Percentiles rank a stretch among this genome's conserved stretches.
Conservation (phyloP, 75 land plant genomes). For the Pinus tabuliformis region DNA sequence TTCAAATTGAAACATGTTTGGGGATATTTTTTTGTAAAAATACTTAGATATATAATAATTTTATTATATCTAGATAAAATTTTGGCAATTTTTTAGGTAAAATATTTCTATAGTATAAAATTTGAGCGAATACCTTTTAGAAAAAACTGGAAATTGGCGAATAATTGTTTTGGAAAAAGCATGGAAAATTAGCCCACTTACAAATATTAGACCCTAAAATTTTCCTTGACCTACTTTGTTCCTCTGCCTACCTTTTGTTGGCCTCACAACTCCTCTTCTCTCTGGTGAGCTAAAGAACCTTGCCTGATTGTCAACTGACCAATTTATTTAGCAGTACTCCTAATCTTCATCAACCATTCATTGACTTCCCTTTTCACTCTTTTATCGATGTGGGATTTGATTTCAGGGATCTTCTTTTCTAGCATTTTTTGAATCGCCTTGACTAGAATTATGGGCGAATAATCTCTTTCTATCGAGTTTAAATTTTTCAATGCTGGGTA, state of each 20-base stretch:
- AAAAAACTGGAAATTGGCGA: too few species aligned
- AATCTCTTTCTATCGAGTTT: constrained; percentile 61
- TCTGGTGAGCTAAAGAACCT: constrained; percentile 83
- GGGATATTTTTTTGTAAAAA: too few species aligned
- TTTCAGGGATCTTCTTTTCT: constrained; percentile 65
- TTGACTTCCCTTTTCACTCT: constrained; percentile 71
- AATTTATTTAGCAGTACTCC: constrained; percentile 63
- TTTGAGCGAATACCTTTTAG: too few species aligned
- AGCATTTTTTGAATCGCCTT: constrained; percentile 60
- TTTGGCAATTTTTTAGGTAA: too few species aligned
- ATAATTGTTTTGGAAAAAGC: too few species aligned
- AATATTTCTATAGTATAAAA: too few species aligned
- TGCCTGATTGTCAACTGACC: constrained; percentile 93
- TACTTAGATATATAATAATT: too few species aligned
- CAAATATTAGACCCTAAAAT: too few species aligned
- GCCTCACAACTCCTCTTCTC: constrained; percentile 90
- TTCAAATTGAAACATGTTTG: too few species aligned
- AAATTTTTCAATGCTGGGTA: constrained; percentile 81
- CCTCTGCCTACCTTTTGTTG: constrained; percentile 91
- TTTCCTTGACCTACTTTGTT: too few species aligned
- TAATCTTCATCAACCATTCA: constrained; percentile 94
- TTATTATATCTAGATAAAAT: too few species aligned
- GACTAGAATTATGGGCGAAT: constrained; percentile 42
- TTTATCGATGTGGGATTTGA: constrained; percentile 65
- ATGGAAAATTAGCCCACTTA: too few species aligned